Evolutionary conservation across 2,329 filamentous ascomycete species (phyloP), one percentile per base, ranked within the genome.

Genomic region (Bipolaris bicolor): DNA sequence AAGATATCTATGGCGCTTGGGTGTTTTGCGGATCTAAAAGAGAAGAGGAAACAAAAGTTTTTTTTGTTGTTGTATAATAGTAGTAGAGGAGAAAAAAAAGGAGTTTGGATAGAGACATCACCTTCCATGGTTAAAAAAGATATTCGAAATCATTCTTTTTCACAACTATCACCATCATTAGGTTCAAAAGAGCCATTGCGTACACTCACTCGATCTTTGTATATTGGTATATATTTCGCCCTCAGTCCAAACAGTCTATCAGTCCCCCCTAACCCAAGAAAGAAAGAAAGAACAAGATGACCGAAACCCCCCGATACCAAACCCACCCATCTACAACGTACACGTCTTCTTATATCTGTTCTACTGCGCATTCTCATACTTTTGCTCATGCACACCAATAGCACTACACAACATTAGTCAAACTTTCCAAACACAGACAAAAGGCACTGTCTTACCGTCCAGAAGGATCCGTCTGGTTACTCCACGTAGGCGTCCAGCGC

Each of bases 401-500:
- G 73, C 73, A 66, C 73, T 75, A 15, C 33, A 15, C 5, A 11
- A 33, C 5, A 36, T 71, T 48, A 70, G 67, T 43, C 5, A 54
- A 10, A 50, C 44, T 11, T 16, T 24, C 3, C n/a, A 39, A 20
- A 34, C 4, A 22, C 3, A 34, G 24, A 16, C 0, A 51, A 43
- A 15, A 10, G 7, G 15, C 13, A 15, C 3, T 2, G 11, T 20
- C 11, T 79, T 78, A 92, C 90, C 92, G 87, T 82, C 95, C 96
- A 79, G 91, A 96, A 60, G 95, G 95, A 78, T 99, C 95, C 24
- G 88, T 91, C 85, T 97, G 92, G 78, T 97, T 90, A 55, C 91
- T 96, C 95, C 95, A 99, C 36, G 91, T 99, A 26, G 95, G 95
- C 55, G 91, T 92, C 96, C 95, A 99, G 73, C 95, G 86, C 90